These are phyloP conservation scores for Fraxinus nigra DNA, from an alignment of 305 asterid species.

Conservation along the genomic window DNA sequence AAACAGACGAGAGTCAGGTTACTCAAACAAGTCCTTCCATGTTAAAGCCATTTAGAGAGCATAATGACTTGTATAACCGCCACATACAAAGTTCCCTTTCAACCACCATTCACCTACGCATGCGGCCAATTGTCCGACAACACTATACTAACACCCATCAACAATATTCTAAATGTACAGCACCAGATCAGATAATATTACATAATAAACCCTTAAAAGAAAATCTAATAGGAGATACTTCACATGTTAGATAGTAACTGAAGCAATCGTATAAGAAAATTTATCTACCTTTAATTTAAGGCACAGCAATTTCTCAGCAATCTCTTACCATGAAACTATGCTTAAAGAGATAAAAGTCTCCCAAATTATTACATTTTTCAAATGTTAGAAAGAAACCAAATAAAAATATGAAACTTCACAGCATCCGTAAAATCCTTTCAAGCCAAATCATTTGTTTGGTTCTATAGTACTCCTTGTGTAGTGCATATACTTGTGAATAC, in stretches of 20 bases:
- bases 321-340: background rate
- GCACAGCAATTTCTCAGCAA: background rate
- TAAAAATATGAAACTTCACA: background rate
- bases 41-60: background rate
- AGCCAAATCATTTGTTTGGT: background rate
- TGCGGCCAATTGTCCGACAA: background rate
- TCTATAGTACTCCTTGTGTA: background rate
- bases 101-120: background rate
- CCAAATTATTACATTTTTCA: background rate
- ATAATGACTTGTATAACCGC: background rate
- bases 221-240: background rate
- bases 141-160: background rate
- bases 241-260: background rate
- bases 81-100: background rate
- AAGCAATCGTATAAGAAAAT: background rate
- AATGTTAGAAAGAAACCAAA: background rate
- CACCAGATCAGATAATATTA: background rate
- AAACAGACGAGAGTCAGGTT: background rate
- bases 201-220: background rate
- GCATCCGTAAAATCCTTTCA: background rate
- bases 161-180: background rate
- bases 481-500: background rate
- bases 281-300: background rate
- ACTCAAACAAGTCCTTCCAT: background rate
- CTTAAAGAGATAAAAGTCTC: background rate